These are phyloP conservation scores for Moesziomyces globuligerus DNA, from an alignment of 1,284 basidiomycete genomes.

Conservation along the genomic window DNA sequence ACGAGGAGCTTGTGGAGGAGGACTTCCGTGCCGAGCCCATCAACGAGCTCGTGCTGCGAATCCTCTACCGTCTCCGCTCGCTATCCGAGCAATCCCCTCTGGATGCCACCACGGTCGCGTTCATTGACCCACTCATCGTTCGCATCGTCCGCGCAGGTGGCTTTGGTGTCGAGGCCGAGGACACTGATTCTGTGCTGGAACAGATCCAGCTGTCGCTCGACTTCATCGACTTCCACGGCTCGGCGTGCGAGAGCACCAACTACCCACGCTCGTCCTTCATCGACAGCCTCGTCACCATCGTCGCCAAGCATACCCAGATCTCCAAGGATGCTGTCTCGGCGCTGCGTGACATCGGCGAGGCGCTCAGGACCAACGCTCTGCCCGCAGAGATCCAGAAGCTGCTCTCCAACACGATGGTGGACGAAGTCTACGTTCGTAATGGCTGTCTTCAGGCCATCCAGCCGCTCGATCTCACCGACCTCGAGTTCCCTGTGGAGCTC, in stretches of 20 bases:
- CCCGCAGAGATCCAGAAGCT: slow-evolving; percentile 70
- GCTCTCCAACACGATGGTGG: slow-evolving; percentile 79
- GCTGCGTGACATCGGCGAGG: slow-evolving; percentile 83
- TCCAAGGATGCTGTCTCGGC: slow-evolving; percentile 86
- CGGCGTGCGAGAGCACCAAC: slow-evolving; percentile 75
- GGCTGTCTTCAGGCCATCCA: slow-evolving; percentile 91
- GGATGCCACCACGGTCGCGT: slow-evolving; percentile 84
- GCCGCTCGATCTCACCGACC: slow-evolving; percentile 91
- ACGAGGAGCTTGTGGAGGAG: slow-evolving; percentile 52
- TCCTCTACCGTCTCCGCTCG: slow-evolving; percentile 85
- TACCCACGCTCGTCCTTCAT: slow-evolving; percentile 71
- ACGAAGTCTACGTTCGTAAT: slow-evolving; percentile 88
- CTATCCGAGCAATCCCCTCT: slow-evolving; percentile 84
- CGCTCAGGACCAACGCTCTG: slow-evolving; percentile 71
- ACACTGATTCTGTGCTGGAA: slow-evolving; percentile 81
- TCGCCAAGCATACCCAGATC: slow-evolving; percentile 81
- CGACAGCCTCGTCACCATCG: slow-evolving; percentile 78
- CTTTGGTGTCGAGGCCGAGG: slow-evolving; percentile 71
- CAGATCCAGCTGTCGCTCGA: slow-evolving; percentile 86
- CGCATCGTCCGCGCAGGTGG: slow-evolving; percentile 79
- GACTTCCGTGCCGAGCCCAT: slow-evolving; percentile 57
- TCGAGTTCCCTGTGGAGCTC: slow-evolving; percentile 89
- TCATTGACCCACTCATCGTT: slow-evolving; percentile 80
- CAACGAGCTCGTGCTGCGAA: slow-evolving; percentile 79
- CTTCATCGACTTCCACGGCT: slow-evolving; percentile 85